Conservation (phyloP, 2,329 filamentous ascomycete genomes). For the Capronia epimyces region DNA sequence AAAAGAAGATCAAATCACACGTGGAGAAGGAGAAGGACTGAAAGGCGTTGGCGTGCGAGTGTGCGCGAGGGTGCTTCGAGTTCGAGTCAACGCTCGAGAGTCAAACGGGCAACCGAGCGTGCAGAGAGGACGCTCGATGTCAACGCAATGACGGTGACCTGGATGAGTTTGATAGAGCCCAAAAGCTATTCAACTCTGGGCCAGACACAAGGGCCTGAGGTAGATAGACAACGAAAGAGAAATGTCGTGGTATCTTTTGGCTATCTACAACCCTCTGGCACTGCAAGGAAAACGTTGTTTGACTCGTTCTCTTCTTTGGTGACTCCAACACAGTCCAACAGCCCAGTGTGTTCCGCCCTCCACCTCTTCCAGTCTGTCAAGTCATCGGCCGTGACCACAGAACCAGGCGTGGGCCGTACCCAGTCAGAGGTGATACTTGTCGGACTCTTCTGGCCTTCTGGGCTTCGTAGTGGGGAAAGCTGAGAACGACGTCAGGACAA, state of each 20-base stretch:
- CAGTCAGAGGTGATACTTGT: not conserved
- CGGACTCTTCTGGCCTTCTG: too few species aligned
- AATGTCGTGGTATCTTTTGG: slow-evolving; percentile 30
- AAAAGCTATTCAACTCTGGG: slow-evolving; percentile 5
- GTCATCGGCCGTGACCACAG: not conserved
- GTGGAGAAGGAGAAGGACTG: slow-evolving; percentile 14
- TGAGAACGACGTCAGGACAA: not conserved
- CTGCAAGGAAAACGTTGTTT: slow-evolving; percentile 2
- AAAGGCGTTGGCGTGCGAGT: slow-evolving; percentile 4
- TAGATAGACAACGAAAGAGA: slow-evolving; percentile 25
- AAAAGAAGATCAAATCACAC: slow-evolving; percentile 17
- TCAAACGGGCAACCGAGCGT: slow-evolving; percentile 15
- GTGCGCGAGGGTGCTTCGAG: slow-evolving; percentile 7
- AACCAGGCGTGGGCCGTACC: not conserved
- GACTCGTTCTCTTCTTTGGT: slow-evolving; percentile 4
- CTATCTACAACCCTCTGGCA: slow-evolving; percentile 22
- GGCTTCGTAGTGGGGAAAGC: not conserved
- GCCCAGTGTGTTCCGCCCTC: slow-evolving; percentile 1
- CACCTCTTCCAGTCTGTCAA: slow-evolving; percentile 7
- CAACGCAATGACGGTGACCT: slow-evolving; percentile 6
- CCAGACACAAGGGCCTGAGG: slow-evolving; percentile 14
- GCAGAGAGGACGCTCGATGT: slow-evolving; percentile 10
- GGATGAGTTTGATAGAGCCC: not conserved
- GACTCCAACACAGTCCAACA: slow-evolving; percentile 6
- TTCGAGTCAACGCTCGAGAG: slow-evolving; percentile 12